Percentiles rank a stretch among this genome's conserved stretches.
These are phyloP conservation scores for Arthrobotrys iridis DNA, from an alignment of 2,329 filamentous ascomycete species.

Conservation along the genomic window DNA sequence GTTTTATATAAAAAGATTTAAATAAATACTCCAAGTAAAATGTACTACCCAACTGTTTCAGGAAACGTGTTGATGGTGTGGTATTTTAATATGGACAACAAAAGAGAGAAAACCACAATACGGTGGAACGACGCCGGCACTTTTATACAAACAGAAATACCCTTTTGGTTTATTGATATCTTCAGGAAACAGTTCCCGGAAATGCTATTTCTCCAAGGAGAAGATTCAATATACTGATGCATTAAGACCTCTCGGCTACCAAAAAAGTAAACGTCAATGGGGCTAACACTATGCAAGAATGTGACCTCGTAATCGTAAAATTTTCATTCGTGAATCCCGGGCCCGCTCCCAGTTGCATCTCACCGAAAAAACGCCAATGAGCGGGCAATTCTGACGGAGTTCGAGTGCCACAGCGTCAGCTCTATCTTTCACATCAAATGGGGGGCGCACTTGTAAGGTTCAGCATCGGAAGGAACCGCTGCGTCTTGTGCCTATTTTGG, in stretches of 20 bases:
- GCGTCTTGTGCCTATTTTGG: conserved; percentile 40
- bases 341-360: neutral
- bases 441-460: conserved; percentile 21
- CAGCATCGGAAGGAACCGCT: conserved; percentile 36
- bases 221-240: neutral
- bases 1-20: neutral
- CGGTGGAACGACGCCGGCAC: neutral
- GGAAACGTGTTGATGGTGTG: conserved; percentile 11
- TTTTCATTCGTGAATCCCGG: conserved; percentile 19
- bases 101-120: neutral
- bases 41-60: too few relatives aligned
- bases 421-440: conserved; percentile 2
- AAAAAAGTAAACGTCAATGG: neutral
- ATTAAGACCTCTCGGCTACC: neutral
- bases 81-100: conserved; percentile 20
- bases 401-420: conserved; percentile 17
- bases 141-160: conserved; percentile 40
- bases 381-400: conserved; percentile 11
- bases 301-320: conserved; percentile 37
- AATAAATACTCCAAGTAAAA: too few relatives aligned
- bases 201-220: conserved; percentile 31
- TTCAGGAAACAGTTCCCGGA: too few relatives aligned
- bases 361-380: neutral
- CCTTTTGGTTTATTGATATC: neutral
- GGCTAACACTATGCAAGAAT: conserved; percentile 7